Evolutionary conservation across 2,329 filamentous ascomycete species (phyloP), one percentile per base, ranked within the genome.

Genomic region (Chaetomium strumarium): DNA sequence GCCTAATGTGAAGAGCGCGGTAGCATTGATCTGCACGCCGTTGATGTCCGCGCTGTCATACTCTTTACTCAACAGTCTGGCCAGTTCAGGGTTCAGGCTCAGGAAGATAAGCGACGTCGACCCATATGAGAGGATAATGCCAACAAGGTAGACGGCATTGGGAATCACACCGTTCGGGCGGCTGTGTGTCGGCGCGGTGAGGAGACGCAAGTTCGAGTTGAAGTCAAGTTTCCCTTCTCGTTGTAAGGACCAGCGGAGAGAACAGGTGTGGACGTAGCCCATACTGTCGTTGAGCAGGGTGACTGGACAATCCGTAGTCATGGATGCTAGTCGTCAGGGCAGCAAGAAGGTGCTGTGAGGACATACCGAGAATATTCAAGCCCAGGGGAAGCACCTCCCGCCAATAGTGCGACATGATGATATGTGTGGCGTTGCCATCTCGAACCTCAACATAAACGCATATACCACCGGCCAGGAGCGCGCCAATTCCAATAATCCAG

Each of bases 341-440:
- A 31, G 24, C 8, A 31, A 51, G 37, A 19, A n/a, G 24, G 11
- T 17, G 29, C 19, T 20, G 9, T 17, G 37, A 43, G 43, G 39
- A 50, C 46, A n/a, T 56, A 60, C 58, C 57, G 17, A 64, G 19
- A 36, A 64, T 74, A 60, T 81, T 62, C 46, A 68, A 61, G 9
- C 63, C 60, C 37, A 63, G 54, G 31, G 60, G 58, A 3, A 68
- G 46, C 14, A 63, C 53, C 16, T 61, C 59, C 43, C 55, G 51
- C 55, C 49, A 58, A 3, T 30, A 55, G n/a, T 57, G 45, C 2
- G 55, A 51, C 19, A 59, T 29, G 31, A 30, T 5, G 42, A 61
- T 50, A 7, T 53, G 52, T 17, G 55, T 24, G 17, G 55, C 41
- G 16, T 42, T 36, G 1, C 46, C 52, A 46, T 58, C 53, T 8